These are phyloP conservation scores for Fusarium drepaniforme DNA, from an alignment of 2,329 filamentous ascomycete genomes.

Conservation along the genomic window DNA sequence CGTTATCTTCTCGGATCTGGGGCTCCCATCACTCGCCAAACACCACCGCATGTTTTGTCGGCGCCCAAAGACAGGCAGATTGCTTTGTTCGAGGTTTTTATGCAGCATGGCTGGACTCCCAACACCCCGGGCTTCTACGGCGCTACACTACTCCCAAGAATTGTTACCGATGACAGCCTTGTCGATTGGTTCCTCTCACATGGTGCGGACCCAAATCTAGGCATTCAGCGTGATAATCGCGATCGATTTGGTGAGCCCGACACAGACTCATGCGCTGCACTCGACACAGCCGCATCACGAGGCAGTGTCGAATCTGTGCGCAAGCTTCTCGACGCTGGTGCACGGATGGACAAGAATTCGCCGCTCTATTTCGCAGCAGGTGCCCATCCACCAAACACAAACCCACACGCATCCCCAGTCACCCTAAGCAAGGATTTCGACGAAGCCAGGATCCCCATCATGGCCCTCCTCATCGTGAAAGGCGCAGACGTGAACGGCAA, in stretches of 20 bases:
- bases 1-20: conserved; percentile 20
- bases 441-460: conserved; percentile 20
- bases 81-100: conserved; percentile 23
- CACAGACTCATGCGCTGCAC: conserved; percentile 20
- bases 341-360: conserved; percentile 21
- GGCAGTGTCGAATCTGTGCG: conserved; percentile 12
- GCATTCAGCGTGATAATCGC: conserved; percentile 11
- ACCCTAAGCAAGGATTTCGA: conserved; percentile 20
- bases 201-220: conserved; percentile 36
- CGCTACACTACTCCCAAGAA: conserved; percentile 14
- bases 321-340: conserved; percentile 31
- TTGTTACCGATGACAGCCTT: conserved; percentile 18
- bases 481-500: conserved; percentile 32
- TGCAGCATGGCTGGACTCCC: conserved; percentile 23
- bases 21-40: conserved; percentile 22
- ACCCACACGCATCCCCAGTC: background rate
- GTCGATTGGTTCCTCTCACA: conserved; percentile 37
- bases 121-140: conserved; percentile 30
- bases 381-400: background rate
- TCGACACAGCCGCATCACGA: conserved; percentile 17
- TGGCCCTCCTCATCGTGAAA: conserved; percentile 22
- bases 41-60: conserved; percentile 10
- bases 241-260: conserved; percentile 27
- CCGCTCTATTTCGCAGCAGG: conserved; percentile 34
- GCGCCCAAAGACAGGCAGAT: conserved; percentile 13